Percentiles rank a stretch among this genome's conserved stretches.
Conservation (phyloP, 306 rosid genomes). For the Ammopiptanthus mongolicus region DNA sequence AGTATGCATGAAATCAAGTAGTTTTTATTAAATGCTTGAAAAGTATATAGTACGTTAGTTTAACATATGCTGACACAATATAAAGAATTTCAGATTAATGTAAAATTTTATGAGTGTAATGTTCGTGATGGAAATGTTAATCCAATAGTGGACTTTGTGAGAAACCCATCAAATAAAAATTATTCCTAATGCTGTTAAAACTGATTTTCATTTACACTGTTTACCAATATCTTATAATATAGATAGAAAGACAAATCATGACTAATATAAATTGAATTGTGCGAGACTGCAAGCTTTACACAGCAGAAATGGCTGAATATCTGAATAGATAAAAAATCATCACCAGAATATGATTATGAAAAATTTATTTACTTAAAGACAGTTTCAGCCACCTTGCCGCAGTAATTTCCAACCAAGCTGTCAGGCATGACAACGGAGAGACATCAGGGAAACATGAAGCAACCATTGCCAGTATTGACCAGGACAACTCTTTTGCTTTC, state of each 20-base stretch:
- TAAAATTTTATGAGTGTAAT: not conserved
- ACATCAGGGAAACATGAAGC: constrained; percentile 93
- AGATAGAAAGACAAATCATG: not conserved
- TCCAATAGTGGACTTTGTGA: not conserved
- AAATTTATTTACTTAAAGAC: constrained; percentile 21
- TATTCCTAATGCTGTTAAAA: not conserved
- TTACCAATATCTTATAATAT: not conserved
- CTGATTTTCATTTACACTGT: not conserved
- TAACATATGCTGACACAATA: not conserved
- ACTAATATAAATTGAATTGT: not conserved
- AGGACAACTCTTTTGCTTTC: constrained; percentile 91
- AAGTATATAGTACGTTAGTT: not conserved
- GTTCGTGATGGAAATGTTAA: not conserved
- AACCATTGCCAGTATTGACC: constrained; percentile 93
- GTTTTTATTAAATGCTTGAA: not conserved
- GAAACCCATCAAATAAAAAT: not conserved
- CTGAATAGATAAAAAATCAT: not conserved
- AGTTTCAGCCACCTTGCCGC: constrained; percentile 77
- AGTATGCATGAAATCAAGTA: not conserved
- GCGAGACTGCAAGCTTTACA: constrained; percentile 1
- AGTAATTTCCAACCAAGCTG: constrained; percentile 94
- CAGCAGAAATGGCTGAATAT: not conserved
- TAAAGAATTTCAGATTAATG: not conserved
- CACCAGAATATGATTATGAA: constrained; percentile 21
- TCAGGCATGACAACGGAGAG: constrained; percentile 82